phyloP scores from a whole-genome alignment of 2,329 filamentous ascomycete genomes.

The Immersiporthe knoxdaviesiana region DNA sequence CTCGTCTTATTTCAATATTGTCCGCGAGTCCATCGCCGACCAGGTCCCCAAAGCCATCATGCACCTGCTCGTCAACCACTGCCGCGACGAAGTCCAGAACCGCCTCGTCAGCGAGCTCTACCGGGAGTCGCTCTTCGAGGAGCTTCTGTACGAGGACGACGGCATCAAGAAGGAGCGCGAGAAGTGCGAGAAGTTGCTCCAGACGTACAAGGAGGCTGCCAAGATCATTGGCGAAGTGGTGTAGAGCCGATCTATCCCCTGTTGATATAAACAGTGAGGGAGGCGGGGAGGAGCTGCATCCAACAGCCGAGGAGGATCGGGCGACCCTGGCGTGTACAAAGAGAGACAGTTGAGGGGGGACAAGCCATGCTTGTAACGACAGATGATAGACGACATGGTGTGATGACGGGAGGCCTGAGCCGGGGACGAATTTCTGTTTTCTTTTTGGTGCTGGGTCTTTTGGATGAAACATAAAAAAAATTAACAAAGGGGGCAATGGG shows the following conservation, averaged over 20 bases:
- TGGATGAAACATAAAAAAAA: constrained; percentile 3
- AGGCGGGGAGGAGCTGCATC: background rate
- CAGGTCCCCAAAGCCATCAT: constrained; percentile 99
- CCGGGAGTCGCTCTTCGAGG: constrained; percentile 86
- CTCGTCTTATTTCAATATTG: constrained; percentile 98
- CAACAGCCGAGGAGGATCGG: background rate
- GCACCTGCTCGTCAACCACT: constrained; percentile 97
- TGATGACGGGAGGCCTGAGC: constrained; percentile 15
- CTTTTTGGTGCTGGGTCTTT: constrained; percentile 6
- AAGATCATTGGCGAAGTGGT: constrained; percentile 98
- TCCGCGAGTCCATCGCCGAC: constrained; percentile 96
- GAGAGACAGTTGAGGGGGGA: background rate
- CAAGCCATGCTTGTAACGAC: constrained; percentile 11
- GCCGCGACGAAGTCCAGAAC: constrained; percentile 97
- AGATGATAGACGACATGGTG: constrained; percentile 20
- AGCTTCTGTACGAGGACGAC: constrained; percentile 96
- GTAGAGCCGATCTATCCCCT: constrained; percentile 48
- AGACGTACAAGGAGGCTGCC: constrained; percentile 95
- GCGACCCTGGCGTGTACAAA: background rate
- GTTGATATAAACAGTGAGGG: background rate
- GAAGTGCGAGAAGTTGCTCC: constrained; percentile 95
- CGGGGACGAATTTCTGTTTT: background rate
- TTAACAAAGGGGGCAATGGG: constrained; percentile 8
- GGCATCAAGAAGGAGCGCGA: constrained; percentile 96
- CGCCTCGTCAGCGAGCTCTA: constrained; percentile 94